Percentiles rank a stretch among this genome's conserved stretches.
Conservation (phyloP, 805 yeast species). For the Ogataea angusta region DNA sequence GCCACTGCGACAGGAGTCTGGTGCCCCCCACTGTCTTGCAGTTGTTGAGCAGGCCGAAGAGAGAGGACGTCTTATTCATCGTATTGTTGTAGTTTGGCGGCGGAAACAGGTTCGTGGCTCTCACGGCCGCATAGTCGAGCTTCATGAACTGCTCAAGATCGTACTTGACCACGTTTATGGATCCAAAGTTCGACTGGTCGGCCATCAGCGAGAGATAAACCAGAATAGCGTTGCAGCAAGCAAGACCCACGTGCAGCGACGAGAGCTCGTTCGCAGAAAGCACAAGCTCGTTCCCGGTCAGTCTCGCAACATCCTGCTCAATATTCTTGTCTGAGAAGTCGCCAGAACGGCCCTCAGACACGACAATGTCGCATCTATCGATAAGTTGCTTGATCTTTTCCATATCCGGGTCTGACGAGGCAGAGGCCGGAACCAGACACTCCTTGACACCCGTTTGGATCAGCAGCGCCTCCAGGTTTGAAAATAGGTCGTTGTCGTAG, state of each 20-base stretch:
- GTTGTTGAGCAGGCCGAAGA: constrained; percentile 80
- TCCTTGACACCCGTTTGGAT: constrained; percentile 91
- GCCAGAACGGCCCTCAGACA: constrained; percentile 54
- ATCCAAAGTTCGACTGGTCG: constrained; percentile 52
- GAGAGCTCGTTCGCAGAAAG: constrained; percentile 55
- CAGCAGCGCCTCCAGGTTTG: constrained; percentile 80
- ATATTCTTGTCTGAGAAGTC: constrained; percentile 65
- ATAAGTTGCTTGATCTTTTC: constrained; percentile 67
- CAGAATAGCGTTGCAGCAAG: constrained; percentile 66
- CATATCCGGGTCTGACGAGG: constrained; percentile 46
- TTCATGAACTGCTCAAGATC: constrained; percentile 81
- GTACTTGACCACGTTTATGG: constrained; percentile 59
- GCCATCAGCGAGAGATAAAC: constrained; percentile 63
- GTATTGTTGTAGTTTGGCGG: constrained; percentile 44
- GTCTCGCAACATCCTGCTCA: constrained; percentile 72
- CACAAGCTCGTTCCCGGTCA: constrained; percentile 55
- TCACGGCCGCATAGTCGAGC: constrained; percentile 84
- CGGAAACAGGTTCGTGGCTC: constrained; percentile 85
- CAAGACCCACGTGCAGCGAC: constrained; percentile 49
- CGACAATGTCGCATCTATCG: constrained; percentile 73
- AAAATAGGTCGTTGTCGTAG: constrained; percentile 80
- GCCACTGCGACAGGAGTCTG: constrained; percentile 86
- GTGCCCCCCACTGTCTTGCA: constrained; percentile 91
- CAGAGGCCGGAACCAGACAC: constrained; percentile 53
- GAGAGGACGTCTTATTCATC: constrained; percentile 43